Evolutionary conservation across 768 basidiomycete species (phyloP).

Genomic region (Serendipita vermifera): DNA sequence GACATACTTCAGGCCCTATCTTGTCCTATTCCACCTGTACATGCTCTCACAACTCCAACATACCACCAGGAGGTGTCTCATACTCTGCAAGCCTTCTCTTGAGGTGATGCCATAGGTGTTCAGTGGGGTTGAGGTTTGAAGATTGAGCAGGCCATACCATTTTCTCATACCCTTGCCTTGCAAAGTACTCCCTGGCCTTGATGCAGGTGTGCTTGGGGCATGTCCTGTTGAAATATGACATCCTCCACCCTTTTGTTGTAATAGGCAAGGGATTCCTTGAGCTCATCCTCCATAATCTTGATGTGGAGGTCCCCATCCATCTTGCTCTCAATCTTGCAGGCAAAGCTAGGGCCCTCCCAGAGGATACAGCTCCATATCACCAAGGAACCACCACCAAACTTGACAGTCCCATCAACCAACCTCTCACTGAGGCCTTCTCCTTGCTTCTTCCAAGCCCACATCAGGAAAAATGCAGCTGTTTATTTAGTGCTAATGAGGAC

Average conservation of each 20-base stretch:
- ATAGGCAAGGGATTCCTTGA: background rate
- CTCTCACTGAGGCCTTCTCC: background rate
- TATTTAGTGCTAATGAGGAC: too few relatives aligned
- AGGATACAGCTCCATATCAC: conserved; percentile 4
- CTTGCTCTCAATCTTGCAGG: background rate
- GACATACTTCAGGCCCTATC: too few relatives aligned
- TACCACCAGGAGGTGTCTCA: too few relatives aligned
- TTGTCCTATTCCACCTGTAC: too few relatives aligned
- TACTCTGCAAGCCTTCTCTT: too few relatives aligned
- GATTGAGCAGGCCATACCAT: conserved; percentile 15
- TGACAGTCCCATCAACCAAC: background rate
- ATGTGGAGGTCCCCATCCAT: conserved; percentile 5
- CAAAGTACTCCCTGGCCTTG: conserved; percentile 14
- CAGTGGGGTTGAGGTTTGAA: conserved; percentile 13
- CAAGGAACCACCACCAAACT: conserved; percentile 5
- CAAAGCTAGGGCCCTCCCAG: background rate
- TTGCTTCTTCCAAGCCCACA: too few relatives aligned
- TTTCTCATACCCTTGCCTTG: conserved; percentile 10
- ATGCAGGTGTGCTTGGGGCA: conserved; percentile 16
- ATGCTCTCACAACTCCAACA: too few relatives aligned
- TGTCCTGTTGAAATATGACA: conserved; percentile 7
- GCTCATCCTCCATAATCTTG: conserved; percentile 4
- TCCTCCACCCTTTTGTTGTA: background rate
- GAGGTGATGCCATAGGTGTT: conserved; percentile 14
- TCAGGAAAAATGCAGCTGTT: too few relatives aligned